These are phyloP conservation scores for Suillus subaureus DNA, from an alignment of 768 basidiomycete genomes.

Conservation along the genomic window DNA sequence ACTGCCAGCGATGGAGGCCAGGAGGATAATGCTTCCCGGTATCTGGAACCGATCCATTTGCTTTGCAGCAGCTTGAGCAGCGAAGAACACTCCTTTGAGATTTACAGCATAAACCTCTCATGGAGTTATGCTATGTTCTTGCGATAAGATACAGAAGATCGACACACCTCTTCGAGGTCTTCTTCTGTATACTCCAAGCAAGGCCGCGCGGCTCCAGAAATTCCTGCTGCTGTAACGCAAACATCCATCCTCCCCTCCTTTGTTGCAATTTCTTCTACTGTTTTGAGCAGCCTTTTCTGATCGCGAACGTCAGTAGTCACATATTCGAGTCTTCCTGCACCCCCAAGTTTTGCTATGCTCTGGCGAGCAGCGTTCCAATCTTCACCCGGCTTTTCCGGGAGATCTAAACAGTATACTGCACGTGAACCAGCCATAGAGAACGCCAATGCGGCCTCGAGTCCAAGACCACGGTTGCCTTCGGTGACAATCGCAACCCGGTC, in stretches of 20 bases:
- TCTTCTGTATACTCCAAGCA: slow-evolving; percentile 26
- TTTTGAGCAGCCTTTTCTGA: slow-evolving; percentile 17
- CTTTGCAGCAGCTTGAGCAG: slow-evolving; percentile 53
- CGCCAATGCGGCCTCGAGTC: slow-evolving; percentile 34
- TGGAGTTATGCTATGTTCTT: not conserved
- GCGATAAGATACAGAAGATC: not conserved
- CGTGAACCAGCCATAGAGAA: slow-evolving; percentile 35
- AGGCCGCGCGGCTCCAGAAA: slow-evolving; percentile 34
- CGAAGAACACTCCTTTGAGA: slow-evolving; percentile 53
- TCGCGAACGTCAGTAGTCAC: slow-evolving; percentile 27
- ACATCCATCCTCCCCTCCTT: slow-evolving; percentile 31
- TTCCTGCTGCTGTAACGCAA: slow-evolving; percentile 30
- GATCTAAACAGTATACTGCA: slow-evolving; percentile 41
- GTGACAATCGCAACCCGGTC: slow-evolving; percentile 31
- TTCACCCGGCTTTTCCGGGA: slow-evolving; percentile 16
- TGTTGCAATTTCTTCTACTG: slow-evolving; percentile 24
- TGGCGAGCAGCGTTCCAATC: slow-evolving; percentile 53
- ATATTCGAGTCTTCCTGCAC: slow-evolving; percentile 24
- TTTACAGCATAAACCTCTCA: slow-evolving; percentile 60
- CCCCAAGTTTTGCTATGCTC: slow-evolving; percentile 45
- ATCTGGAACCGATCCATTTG: slow-evolving; percentile 48
- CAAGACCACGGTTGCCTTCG: slow-evolving; percentile 31
- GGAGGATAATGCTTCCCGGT: slow-evolving; percentile 52
- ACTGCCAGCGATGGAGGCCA: slow-evolving; percentile 53
- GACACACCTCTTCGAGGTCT: slow-evolving; percentile 30